Percentiles rank a stretch among this genome's conserved stretches.
Conservation (phyloP, 2,329 filamentous ascomycete genomes). For the Hypoxylon sp. region DNA sequence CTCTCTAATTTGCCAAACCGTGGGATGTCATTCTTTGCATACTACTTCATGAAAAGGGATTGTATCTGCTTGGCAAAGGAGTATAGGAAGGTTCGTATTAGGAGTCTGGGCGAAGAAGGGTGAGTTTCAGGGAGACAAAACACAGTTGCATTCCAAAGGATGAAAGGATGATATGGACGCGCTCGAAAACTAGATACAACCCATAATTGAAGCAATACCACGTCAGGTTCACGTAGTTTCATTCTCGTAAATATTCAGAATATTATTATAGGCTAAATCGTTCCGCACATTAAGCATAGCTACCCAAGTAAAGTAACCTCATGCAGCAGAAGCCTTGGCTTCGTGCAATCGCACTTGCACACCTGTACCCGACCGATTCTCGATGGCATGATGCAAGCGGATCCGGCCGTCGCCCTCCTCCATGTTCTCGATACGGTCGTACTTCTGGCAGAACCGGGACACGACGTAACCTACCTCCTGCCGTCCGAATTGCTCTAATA, state of each 20-base stretch:
- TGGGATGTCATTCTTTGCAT: not conserved
- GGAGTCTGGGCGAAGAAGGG: not conserved
- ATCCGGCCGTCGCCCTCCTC: conserved; percentile 51
- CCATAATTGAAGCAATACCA: not conserved
- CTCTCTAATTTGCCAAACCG: not conserved
- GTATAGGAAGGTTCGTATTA: not conserved
- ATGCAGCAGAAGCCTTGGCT: conserved; percentile 32
- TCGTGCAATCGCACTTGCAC: conserved; percentile 55
- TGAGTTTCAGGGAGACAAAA: not conserved
- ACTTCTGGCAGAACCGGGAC: conserved; percentile 49
- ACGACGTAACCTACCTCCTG: conserved; percentile 50
- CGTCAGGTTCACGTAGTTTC: not conserved
- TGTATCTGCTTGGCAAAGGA: not conserved
- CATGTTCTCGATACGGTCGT: conserved; percentile 51
- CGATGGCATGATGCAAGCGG: conserved; percentile 50
- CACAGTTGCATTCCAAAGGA: not conserved
- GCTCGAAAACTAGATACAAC: not conserved
- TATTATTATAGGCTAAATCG: conserved; percentile 21
- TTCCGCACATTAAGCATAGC: conserved; percentile 6
- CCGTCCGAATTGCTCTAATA: conserved; percentile 48
- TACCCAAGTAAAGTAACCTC: not conserved
- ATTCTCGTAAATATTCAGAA: conserved; percentile 24
- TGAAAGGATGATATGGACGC: not conserved
- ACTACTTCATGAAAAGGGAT: not conserved
- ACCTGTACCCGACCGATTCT: conserved; percentile 53